Conservation (phyloP, 2,329 filamentous ascomycete species). For the Cladosporium oxysporum region DNA sequence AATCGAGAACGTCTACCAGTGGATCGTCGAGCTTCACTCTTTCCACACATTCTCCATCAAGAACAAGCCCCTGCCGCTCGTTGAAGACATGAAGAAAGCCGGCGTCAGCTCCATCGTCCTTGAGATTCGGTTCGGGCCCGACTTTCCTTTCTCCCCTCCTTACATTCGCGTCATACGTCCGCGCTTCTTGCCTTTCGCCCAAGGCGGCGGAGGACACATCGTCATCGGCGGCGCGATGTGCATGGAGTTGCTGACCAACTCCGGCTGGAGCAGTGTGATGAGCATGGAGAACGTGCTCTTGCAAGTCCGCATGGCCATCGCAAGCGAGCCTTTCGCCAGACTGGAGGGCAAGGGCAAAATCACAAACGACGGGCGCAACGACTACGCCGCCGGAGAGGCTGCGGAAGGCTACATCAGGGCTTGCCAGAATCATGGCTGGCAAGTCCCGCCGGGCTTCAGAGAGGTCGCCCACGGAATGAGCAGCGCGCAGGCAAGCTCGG, state of each 20-base stretch:
- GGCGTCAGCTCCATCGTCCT: conserved; percentile 69
- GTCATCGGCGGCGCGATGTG: conserved; percentile 80
- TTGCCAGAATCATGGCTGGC: conserved; percentile 71
- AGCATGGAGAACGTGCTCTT: conserved; percentile 78
- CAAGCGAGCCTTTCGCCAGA: conserved; percentile 72
- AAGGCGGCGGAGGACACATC: conserved; percentile 82
- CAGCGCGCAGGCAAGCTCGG: background rate
- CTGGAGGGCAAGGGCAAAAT: conserved; percentile 46
- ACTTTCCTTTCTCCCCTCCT: conserved; percentile 76
- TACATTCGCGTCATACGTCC: conserved; percentile 83
- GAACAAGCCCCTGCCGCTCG: conserved; percentile 60
- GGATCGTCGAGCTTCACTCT: conserved; percentile 86
- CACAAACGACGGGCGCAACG: conserved; percentile 14
- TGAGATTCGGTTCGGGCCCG: conserved; percentile 76
- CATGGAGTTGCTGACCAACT: conserved; percentile 74
- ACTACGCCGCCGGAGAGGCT: conserved; percentile 70
- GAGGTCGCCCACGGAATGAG: conserved; percentile 44
- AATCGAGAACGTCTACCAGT: conserved; percentile 78
- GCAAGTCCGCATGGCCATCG: conserved; percentile 77
- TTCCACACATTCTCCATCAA: conserved; percentile 52
- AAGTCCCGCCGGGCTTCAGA: conserved; percentile 63
- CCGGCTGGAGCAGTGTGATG: conserved; percentile 74
- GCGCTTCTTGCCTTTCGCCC: conserved; percentile 69
- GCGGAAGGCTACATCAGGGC: conserved; percentile 71
- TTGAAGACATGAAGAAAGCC: conserved; percentile 68